These are phyloP conservation scores for Marasmius fiardii DNA, from an alignment of 1,284 basidiomycete genomes.

Conservation along the genomic window DNA sequence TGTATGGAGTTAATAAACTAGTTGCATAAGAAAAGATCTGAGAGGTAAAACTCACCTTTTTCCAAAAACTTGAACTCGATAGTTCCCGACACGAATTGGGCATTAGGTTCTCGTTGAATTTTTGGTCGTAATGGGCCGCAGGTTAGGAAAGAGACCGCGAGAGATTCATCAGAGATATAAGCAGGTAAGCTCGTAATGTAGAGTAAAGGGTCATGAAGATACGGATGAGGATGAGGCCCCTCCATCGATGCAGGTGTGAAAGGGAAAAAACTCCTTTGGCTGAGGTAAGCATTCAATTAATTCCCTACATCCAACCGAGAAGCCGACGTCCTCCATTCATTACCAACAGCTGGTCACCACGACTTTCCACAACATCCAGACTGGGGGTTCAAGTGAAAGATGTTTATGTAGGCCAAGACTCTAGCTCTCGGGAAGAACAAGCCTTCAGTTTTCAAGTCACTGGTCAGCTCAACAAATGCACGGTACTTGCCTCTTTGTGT, in stretches of 20 bases:
- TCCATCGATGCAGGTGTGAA: slow-evolving; percentile 5
- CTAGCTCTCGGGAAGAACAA: too few relatives aligned
- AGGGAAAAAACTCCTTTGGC: slow-evolving; percentile 1
- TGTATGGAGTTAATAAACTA: slow-evolving; percentile 28
- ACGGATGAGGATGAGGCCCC: slow-evolving; percentile 58
- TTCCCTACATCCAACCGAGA: background rate
- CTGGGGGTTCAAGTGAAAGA: too few relatives aligned
- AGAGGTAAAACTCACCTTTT: slow-evolving; percentile 53
- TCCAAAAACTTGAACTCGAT: slow-evolving; percentile 78
- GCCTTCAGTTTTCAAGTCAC: too few relatives aligned
- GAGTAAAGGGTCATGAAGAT: slow-evolving; percentile 74
- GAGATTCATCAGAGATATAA: slow-evolving; percentile 68
- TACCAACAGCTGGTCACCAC: too few relatives aligned
- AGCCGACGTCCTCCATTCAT: too few relatives aligned
- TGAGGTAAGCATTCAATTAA: slow-evolving; percentile 1
- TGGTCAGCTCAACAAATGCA: too few relatives aligned
- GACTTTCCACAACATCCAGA: too few relatives aligned
- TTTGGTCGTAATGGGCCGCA: slow-evolving; percentile 79
- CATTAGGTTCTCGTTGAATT: slow-evolving; percentile 58
- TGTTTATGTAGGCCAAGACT: too few relatives aligned
- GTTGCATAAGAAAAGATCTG: slow-evolving; percentile 6
- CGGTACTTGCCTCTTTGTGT: too few relatives aligned
- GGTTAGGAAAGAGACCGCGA: slow-evolving; percentile 64
- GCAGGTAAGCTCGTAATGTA: slow-evolving; percentile 73
- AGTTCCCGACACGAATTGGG: slow-evolving; percentile 54